A percentile compares a stretch with the other conserved stretches of the same genome.
Evolutionary conservation across 164 flowering plant species (phyloP).

Genomic region (Saururus chinensis): DNA sequence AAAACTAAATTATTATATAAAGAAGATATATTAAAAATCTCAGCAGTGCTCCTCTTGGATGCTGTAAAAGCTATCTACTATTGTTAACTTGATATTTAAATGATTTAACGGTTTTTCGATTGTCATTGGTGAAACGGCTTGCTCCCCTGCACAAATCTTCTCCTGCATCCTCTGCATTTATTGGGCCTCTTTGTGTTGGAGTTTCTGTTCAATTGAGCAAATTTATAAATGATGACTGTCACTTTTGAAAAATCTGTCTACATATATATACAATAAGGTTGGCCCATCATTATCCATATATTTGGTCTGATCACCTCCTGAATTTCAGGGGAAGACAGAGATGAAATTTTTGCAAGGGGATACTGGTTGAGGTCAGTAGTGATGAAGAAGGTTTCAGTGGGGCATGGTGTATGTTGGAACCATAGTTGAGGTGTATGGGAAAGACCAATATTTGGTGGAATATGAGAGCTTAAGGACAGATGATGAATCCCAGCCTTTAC

Average conservation of each 20-base stretch:
- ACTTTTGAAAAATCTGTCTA: background rate
- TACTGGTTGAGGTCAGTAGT: conserved; percentile 58
- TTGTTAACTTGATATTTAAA: no score
- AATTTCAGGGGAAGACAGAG: conserved; percentile 5
- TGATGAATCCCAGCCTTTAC: conserved; percentile 37
- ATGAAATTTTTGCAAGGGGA: conserved; percentile 29
- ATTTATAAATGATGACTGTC: background rate
- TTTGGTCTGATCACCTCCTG: background rate
- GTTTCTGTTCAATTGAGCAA: background rate
- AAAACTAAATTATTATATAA: no score
- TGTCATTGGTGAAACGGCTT: background rate
- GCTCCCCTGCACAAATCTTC: no score
- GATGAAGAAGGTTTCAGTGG: conserved; percentile 80
- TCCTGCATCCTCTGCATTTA: background rate
- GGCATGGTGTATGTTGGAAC: conserved; percentile 68
- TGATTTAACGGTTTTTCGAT: background rate
- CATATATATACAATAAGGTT: background rate
- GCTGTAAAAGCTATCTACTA: no score
- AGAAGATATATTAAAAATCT: no score
- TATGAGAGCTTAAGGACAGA: conserved; percentile 53
- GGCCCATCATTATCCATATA: no score
- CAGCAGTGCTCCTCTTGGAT: no score
- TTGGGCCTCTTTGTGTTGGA: background rate
- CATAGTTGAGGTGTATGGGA: conserved; percentile 24
- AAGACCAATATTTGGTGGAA: conserved; percentile 42